Conservation (phyloP, 2,329 filamentous ascomycete species). For the Fusarium xylarioides region DNA sequence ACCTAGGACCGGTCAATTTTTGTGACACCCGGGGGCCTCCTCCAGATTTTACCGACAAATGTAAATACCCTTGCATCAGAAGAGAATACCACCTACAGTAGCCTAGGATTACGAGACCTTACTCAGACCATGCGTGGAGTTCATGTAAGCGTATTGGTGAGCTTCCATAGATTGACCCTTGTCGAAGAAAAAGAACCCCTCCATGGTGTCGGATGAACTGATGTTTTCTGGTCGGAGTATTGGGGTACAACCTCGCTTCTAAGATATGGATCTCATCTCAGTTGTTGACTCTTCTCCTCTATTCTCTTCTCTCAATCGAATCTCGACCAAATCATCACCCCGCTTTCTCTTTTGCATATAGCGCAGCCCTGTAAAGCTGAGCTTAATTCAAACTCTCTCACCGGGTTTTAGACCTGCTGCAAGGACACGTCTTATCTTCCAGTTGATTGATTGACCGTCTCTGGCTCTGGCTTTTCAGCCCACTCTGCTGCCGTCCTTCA, state of each 20-base stretch:
- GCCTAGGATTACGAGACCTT: constrained; percentile 9
- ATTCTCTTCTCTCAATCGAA: constrained; percentile 18
- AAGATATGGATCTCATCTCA: not conserved
- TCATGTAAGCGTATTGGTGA: constrained; percentile 34
- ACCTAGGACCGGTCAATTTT: too few species aligned
- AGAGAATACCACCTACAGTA: constrained; percentile 13
- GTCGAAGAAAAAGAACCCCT: constrained; percentile 1
- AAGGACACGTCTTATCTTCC: constrained; percentile 12
- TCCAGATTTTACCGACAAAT: not conserved
- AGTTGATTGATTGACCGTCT: not conserved
- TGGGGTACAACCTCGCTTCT: constrained; percentile 15
- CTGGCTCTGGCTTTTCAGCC: constrained; percentile 12
- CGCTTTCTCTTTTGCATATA: not conserved
- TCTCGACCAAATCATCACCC: constrained; percentile 4
- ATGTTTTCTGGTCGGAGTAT: constrained; percentile 19
- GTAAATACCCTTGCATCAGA: constrained; percentile 8
- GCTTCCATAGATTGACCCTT: not conserved
- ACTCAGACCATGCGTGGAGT: constrained; percentile 40
- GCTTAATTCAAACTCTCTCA: constrained; percentile 6
- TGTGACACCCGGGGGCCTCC: too few species aligned
- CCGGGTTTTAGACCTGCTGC: constrained; percentile 19
- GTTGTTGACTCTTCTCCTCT: constrained; percentile 1
- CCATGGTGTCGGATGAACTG: constrained; percentile 24
- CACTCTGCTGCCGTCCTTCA: constrained; percentile 21
- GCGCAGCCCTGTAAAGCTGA: constrained; percentile 35